phyloP scores from a whole-genome alignment of 805 yeast species.

The Peterozyma toletana region DNA sequence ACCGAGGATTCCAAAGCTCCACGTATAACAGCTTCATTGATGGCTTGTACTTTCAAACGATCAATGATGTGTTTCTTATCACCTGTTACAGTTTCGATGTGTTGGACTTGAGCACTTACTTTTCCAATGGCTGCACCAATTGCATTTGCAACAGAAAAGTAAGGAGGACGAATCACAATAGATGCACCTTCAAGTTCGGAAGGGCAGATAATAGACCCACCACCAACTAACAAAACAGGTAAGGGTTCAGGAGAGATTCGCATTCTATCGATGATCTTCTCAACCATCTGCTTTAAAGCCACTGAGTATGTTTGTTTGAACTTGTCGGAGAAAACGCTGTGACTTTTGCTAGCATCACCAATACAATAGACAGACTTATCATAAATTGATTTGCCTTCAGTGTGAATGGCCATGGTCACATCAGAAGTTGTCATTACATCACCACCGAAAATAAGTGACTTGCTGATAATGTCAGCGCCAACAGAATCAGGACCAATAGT shows the following conservation, averaged over 20 bases:
- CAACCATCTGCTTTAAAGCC: slow-evolving; percentile 23
- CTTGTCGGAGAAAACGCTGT: slow-evolving; percentile 11
- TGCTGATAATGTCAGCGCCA: slow-evolving; percentile 31
- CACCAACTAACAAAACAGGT: slow-evolving; percentile 40
- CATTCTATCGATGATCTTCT: slow-evolving; percentile 34
- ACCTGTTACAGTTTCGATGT: slow-evolving; percentile 4
- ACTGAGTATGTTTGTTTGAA: slow-evolving; percentile 9
- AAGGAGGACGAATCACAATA: slow-evolving; percentile 32
- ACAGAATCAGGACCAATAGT: slow-evolving; percentile 44
- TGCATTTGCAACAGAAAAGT: slow-evolving; percentile 38
- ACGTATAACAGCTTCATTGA: slow-evolving; percentile 13
- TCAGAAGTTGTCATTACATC: slow-evolving; percentile 30
- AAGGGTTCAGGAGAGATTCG: slow-evolving; percentile 35
- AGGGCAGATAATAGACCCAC: slow-evolving; percentile 40
- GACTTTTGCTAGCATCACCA: slow-evolving; percentile 21
- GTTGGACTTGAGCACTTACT: slow-evolving; percentile 23
- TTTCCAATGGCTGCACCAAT: slow-evolving; percentile 45
- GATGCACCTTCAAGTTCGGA: slow-evolving; percentile 31
- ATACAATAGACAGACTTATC: slow-evolving; percentile 5
- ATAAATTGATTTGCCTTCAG: slow-evolving; percentile 9
- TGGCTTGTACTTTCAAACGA: slow-evolving; percentile 12
- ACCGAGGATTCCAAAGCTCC: slow-evolving; percentile 21
- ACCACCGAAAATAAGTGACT: slow-evolving; percentile 36
- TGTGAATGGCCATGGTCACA: slow-evolving; percentile 20
- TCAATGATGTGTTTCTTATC: slow-evolving; percentile 15